Conservation (phyloP, 2,329 filamentous ascomycete genomes). For the Zymoseptoria tritici region DNA sequence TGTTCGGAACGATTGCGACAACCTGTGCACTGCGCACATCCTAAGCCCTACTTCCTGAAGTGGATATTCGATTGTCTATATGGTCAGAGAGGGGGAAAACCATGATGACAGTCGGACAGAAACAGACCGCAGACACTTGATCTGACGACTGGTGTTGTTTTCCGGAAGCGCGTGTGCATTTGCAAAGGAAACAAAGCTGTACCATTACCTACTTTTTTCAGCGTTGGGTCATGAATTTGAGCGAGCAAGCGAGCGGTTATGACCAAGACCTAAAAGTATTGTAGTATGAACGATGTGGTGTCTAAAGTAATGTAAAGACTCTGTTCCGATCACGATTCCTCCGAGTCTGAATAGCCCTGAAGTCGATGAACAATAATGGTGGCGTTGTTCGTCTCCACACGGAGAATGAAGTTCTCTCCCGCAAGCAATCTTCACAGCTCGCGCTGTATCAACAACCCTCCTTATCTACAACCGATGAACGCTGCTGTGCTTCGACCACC, state of each 20-base stretch:
- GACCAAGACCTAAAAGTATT: conserved; percentile 1
- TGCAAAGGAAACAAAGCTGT: conserved; percentile 3
- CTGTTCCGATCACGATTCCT: background rate
- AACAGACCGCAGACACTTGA: background rate
- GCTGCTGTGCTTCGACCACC: conserved; percentile 48
- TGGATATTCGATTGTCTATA: background rate
- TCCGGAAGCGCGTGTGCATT: background rate
- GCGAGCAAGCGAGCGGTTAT: conserved; percentile 6
- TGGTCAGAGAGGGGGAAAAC: background rate
- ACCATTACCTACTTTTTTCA: conserved; percentile 1
- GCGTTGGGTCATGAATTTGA: conserved; percentile 1
- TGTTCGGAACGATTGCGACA: background rate
- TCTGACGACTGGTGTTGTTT: conserved; percentile 1
- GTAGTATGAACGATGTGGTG: conserved; percentile 6
- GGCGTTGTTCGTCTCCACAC: background rate
- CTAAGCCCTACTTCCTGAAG: background rate
- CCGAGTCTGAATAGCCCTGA: background rate
- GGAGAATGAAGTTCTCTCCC: background rate
- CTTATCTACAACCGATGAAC: conserved; percentile 45
- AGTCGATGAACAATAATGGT: background rate
- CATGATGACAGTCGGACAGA: background rate
- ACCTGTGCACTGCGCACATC: background rate
- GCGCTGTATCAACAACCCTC: background rate
- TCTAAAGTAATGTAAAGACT: conserved; percentile 4
- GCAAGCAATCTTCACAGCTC: background rate